Base-by-base conservation (phyloP, 148 eudicot genomes). In the Cornus suecica region DNA sequence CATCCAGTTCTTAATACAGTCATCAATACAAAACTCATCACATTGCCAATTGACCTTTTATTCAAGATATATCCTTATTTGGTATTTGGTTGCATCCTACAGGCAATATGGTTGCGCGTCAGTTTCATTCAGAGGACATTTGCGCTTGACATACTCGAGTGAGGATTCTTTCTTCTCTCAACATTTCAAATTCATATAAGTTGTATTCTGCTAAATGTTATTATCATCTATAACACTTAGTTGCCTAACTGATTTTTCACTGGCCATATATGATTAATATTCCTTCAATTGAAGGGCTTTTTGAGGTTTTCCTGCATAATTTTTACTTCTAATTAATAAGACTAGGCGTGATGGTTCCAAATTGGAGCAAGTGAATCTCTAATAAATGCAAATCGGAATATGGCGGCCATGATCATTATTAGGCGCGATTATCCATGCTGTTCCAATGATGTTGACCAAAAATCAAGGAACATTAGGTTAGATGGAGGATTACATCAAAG, bases 121-220 rank as follows among this genome's bases (percentile, higher is more conserved):
- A 85, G 85, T 74, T 88, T 91, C 67, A 87, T 87, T 48, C 99
- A 91, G 74, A 89, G 97, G 76, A 90, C 99, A 26, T 95, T 93
- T 83, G 94, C 93, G 42, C 97, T 92, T 82, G 99, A 95, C 83
- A 91, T 95, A 78, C 94, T 95, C 8, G 99, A 95, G 99, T 95
- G 81, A 92, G 97, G 66, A 76, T 28, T 85, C 86, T 52, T 32
- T 60, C 80, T 78, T 15, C 71, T 13, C 45, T 77, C 31, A 45
- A 34, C 61, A 54, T 22, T 74, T 82, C 68, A 34, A 23, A 48
- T 65, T 34, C 18, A 48, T 11, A 0, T 68, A 54, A 63, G 30
- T 73, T 78, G 23, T 24, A 66, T 30, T 71, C 66, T 77, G 20
- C 76, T 80, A 68, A 70, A 63, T 69, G 70, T 37, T 69, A 62